Evolutionary conservation across 495 filamentous ascomycete species (phyloP).

Genomic region (Oleoguttula mirabilis): DNA sequence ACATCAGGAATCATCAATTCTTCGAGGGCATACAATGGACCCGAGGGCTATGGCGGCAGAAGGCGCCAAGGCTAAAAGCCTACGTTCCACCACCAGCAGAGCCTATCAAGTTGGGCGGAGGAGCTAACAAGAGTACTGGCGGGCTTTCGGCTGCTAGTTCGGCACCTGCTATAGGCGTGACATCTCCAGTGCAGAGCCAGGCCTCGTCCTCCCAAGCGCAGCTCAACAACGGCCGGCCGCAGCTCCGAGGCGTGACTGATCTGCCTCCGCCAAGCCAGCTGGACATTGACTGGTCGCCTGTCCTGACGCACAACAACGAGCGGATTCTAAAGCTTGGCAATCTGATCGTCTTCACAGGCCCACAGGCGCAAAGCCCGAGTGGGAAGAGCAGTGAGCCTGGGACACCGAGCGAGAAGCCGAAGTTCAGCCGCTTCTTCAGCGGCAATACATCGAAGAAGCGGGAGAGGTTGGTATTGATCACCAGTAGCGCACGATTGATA

Average conservation of each 20-base stretch:
- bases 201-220: conserved; percentile 1
- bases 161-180: conserved; percentile 29
- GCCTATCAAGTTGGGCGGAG: conserved; percentile 71
- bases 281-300: conserved; percentile 98
- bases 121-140: conserved; percentile 11
- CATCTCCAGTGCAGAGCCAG: background rate
- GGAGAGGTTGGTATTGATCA: conserved; percentile 90
- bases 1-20: conserved; percentile 95
- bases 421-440: conserved; percentile 85
- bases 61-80: conserved; percentile 76
- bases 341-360: conserved; percentile 65
- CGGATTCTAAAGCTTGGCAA: conserved; percentile 92
- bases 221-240: conserved; percentile 34
- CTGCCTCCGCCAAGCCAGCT: conserved; percentile 90
- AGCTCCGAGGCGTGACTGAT: conserved; percentile 84
- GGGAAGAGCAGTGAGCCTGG: conserved; percentile 51
- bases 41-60: conserved; percentile 74
- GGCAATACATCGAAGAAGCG: conserved; percentile 82
- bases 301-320: conserved; percentile 81
- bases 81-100: conserved; percentile 66
- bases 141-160: conserved; percentile 24
- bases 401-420: conserved; percentile 39
- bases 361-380: conserved; percentile 54
- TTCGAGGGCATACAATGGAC: conserved; percentile 88
- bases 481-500: conserved; percentile 76